A percentile compares a stretch with the other conserved stretches of the same genome.
These are phyloP conservation scores for Cladosporium halotolerans DNA, from an alignment of 2,329 filamentous ascomycete species.

Conservation along the genomic window DNA sequence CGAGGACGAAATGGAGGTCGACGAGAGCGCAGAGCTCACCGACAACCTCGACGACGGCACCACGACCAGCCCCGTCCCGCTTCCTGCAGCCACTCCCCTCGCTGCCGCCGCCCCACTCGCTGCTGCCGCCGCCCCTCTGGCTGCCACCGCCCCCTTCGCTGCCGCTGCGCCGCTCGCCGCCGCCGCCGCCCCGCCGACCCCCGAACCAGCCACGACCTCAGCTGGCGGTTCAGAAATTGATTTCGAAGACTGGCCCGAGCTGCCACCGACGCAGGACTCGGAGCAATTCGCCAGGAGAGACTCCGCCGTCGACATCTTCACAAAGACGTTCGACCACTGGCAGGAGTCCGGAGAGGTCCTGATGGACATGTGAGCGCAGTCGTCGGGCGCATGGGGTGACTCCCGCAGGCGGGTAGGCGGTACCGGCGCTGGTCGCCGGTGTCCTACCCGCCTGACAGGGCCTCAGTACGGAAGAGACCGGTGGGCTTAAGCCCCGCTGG, in stretches of 20 bases:
- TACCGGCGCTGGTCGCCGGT: no score
- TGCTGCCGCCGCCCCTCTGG: no score
- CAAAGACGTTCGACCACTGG: conserved; percentile 3
- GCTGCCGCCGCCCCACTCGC: not conserved
- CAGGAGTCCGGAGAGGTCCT: not conserved
- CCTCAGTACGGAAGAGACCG: no score
- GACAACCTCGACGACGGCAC: not conserved
- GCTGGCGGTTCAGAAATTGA: not conserved
- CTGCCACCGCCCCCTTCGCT: no score
- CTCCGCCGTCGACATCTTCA: not conserved
- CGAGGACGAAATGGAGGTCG: conserved; percentile 31
- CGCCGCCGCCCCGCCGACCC: not conserved
- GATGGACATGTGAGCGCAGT: not conserved
- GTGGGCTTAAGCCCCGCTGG: no score
- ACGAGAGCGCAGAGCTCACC: conserved; percentile 15
- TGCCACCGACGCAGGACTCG: not conserved
- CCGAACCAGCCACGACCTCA: not conserved
- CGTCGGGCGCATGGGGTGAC: no score
- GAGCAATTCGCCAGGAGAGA: not conserved
- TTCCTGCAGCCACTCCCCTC: not conserved
- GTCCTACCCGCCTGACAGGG: no score
- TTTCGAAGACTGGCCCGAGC: conserved; percentile 5
- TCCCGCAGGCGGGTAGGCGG: no score
- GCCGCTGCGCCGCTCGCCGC: no score
- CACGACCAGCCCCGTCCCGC: not conserved